Evolutionary conservation across 306 rosid species (phyloP).

Genomic region (Alnus glutinosa): DNA sequence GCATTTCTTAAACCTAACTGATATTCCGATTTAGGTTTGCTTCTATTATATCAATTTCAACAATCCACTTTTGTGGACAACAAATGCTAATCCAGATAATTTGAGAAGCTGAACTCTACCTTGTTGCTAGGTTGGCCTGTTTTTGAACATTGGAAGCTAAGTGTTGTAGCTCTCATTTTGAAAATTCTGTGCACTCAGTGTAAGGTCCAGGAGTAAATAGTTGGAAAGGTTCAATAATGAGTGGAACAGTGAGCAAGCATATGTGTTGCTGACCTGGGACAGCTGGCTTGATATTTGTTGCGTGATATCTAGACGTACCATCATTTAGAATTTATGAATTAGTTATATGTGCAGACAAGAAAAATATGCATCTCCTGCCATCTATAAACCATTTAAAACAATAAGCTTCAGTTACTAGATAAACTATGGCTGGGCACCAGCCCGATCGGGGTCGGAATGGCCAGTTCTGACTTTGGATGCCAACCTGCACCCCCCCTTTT

Average conservation of each 20-base stretch:
- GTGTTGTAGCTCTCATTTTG: neutral
- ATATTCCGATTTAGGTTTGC: neutral
- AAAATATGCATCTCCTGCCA: neutral
- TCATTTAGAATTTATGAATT: neutral
- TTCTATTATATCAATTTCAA: conserved; percentile 3
- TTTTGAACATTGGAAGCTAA: neutral
- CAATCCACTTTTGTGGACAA: conserved; percentile 5
- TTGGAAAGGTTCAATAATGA: neutral
- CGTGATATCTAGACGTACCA: neutral
- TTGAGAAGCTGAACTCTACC: neutral
- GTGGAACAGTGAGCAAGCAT: neutral
- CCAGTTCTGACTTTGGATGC: no score
- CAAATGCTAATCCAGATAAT: conserved; percentile 9
- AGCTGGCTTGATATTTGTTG: neutral
- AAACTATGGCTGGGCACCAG: no score
- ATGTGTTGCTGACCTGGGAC: neutral
- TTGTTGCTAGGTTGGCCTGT: neutral
- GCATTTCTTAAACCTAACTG: conserved; percentile 2
- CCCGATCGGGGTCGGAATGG: no score
- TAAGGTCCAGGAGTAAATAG: neutral
- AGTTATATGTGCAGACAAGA: neutral
- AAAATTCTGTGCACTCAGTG: neutral
- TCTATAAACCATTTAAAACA: neutral
- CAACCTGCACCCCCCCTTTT: no score
- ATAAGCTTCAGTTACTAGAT: neutral